These are phyloP conservation scores for Ceratocystiopsis brevicomis DNA, from an alignment of 2,329 filamentous ascomycete genomes.

Conservation along the genomic window DNA sequence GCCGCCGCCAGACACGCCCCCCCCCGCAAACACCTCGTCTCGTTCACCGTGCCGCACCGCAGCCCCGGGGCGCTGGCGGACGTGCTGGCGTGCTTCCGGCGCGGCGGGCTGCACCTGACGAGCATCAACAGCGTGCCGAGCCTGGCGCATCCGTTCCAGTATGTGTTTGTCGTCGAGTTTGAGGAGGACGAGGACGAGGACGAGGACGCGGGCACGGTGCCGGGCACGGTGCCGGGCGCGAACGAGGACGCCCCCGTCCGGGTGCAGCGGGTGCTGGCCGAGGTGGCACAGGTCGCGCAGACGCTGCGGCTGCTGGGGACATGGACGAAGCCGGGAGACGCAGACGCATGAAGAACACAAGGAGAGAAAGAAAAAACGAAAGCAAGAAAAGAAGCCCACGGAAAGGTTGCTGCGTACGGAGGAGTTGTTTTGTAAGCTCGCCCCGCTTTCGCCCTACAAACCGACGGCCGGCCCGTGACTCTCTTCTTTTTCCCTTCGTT, in stretches of 20 bases:
- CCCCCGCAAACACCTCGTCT: constrained; percentile 53
- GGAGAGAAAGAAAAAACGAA: background rate
- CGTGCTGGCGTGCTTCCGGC: constrained; percentile 60
- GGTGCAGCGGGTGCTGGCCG: constrained; percentile 41
- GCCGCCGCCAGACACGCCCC: too few species aligned
- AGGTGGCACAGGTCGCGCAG: constrained; percentile 37
- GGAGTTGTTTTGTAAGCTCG: too few species aligned
- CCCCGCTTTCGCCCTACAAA: too few species aligned
- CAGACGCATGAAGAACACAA: too few species aligned
- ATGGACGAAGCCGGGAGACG: constrained; percentile 27
- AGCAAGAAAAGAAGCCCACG: background rate
- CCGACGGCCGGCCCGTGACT: too few species aligned
- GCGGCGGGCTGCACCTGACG: constrained; percentile 59
- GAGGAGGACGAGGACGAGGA: constrained; percentile 28
- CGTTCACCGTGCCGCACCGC: constrained; percentile 65
- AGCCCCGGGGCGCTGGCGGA: constrained; percentile 68
- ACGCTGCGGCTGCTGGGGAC: constrained; percentile 51
- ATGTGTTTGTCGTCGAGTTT: constrained; percentile 90
- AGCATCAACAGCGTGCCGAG: constrained; percentile 80
- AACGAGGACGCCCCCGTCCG: constrained; percentile 21
- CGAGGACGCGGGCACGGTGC: constrained; percentile 6
- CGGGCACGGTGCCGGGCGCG: constrained; percentile 15
- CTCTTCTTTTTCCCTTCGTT: too few species aligned
- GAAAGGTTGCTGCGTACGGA: too few species aligned
- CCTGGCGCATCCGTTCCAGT: constrained; percentile 59